Base-by-base conservation (phyloP, 495 filamentous ascomycete genomes). In the Emericellopsis terricola region DNA sequence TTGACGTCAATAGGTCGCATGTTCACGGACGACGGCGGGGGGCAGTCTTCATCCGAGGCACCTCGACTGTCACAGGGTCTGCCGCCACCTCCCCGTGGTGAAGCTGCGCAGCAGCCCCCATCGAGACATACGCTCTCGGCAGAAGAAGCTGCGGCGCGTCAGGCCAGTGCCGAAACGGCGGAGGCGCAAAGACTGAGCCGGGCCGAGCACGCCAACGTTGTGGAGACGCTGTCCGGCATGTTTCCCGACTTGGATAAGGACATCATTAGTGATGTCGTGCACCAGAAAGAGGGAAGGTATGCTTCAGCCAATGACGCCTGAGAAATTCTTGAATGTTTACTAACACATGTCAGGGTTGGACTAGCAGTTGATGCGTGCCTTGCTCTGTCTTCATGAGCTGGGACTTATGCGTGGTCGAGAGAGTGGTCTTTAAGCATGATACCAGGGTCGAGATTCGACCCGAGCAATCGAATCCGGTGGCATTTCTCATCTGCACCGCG, bases 1-100 rank as follows among this genome's bases (percentile, higher is more conserved):
- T 59, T 99, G 26, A 82, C 81, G 28, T 89, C 85, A 11, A 92
- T 99, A 48, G 89, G 91, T n/a, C 76, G 85, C 35, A 94, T 99
- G 23, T 96, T 99, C 57, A 82, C 81, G 1, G 89, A 97, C 31
- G 85, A 93, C 14, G 33, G 33, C 19, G 33, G 19, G 13, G 69
- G 68, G 36, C 50, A 51, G n/a, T 35, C 33, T 17, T 35, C 33
- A 26, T 27, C 33, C 14, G 39, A 41, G 15, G 9, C 28, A 23
- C 15, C 34, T 17, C 23, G 38, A 6, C 23, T 26, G 24, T 59
- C 71, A 17, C 62, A 59, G 4, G 59, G 60, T 13, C 62, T 66
- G 5, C 64, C 71, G n/a, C 64, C 74, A 19, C 57, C 76, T 3
- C 70, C 65, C 21, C 59, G 59, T 33, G 55, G 43, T 14, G 33